phyloP scores from a whole-genome alignment of 208 protist genomes.

The Crithidia fasciculata region DNA sequence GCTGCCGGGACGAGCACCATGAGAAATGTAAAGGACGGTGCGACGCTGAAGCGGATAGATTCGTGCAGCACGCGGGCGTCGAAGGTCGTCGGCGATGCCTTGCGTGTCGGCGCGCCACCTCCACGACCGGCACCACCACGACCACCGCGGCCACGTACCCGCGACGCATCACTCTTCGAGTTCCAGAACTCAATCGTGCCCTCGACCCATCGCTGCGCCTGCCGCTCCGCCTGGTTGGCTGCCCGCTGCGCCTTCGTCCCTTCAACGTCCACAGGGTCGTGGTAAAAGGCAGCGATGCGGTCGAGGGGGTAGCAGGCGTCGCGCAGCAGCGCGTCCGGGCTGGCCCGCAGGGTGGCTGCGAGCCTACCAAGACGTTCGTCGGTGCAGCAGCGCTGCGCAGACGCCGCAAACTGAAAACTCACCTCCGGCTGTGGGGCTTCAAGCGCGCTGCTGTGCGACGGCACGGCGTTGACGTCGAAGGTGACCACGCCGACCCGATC shows the following conservation, averaged over 20 bases:
- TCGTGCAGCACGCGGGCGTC: conserved; percentile 15
- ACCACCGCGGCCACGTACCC: conserved; percentile 10
- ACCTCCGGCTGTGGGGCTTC: conserved; percentile 11
- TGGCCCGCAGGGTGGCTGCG: conserved; percentile 10
- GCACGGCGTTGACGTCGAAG: conserved; percentile 18
- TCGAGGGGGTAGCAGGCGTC: conserved; percentile 34
- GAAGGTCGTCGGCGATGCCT: background rate
- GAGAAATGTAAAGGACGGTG: conserved; percentile 55
- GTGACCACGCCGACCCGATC: conserved; percentile 34
- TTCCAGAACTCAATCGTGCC: conserved; percentile 32
- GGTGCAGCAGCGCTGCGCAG: background rate
- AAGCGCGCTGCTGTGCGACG: background rate
- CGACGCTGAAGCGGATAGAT: conserved; percentile 22
- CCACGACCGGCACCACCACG: conserved; percentile 4
- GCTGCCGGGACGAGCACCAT: conserved; percentile 49
- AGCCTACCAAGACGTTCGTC: background rate
- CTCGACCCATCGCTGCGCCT: conserved; percentile 47
- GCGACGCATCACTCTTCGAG: background rate
- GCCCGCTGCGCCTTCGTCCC: background rate
- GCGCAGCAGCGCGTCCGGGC: conserved; percentile 33
- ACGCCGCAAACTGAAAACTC: background rate
- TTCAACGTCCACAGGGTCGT: background rate
- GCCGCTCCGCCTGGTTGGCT: conserved; percentile 19
- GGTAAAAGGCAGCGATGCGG: conserved; percentile 19
- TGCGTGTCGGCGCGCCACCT: no score